Evolutionary conservation across 441 rosid genomes (phyloP), one percentile per base, ranked within the genome.

Genomic region (Gossypium davidsonii): DNA sequence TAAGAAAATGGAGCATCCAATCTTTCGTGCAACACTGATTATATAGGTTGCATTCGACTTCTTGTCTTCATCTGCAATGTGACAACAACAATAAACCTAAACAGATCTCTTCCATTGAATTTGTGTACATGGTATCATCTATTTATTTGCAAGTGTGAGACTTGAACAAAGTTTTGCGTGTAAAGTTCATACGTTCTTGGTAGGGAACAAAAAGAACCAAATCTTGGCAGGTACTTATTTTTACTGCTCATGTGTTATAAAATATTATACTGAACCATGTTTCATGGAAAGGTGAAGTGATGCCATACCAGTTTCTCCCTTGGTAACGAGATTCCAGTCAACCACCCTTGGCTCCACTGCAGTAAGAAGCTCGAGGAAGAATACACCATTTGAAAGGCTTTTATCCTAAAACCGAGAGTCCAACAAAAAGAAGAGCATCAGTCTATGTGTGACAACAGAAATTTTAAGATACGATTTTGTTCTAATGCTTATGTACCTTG

Each of bases 1-100:
- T 86, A 95, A 84, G 90, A 95, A 95, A 73, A 95, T 91, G 72
- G 99, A 93, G 82, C 98, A 95, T 3, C 99, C 99, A 21, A 95
- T 96, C 86, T 95, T 95, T 46, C 99, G 72, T 18, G 99, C 98
- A 77, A 95, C 96, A 81, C 99, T 95, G 75, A 95, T 95, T 44
- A 89, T 92, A 75, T 95, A 95, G 44, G 93, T 92, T 26, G 99
- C 96, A 79, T 95, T 95, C 78, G 84, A 64, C 89, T 88, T 95
- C 91, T 89, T 95, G 25, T 95, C 97, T 80, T 95, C 98, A 72
- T 95, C 98, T 93, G 93, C 89, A 82, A 48, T 28, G 48, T 28
- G 48, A 17, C 72, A 71, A 72, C 52, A 17, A 60, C 51, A 76
- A 74, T 60, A 56, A 81, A 67, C 70, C 52, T 64, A 10, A 80